These are phyloP conservation scores for Hypericum androsaemum DNA, from an alignment of 345 rosid species.

Conservation along the genomic window DNA sequence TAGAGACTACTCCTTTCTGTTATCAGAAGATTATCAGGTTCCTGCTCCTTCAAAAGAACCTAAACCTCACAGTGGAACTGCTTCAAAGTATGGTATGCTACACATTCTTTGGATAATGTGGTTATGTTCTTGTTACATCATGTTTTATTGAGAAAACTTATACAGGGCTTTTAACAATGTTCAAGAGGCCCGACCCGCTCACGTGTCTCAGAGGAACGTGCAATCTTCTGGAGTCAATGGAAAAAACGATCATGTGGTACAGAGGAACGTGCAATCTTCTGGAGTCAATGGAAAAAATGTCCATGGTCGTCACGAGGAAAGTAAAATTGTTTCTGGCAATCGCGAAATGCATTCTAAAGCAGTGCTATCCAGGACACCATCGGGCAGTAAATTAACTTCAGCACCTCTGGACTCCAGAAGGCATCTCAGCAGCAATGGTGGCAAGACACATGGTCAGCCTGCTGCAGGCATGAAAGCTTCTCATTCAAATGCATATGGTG, in stretches of 20 bases:
- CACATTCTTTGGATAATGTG: conserved; percentile 17
- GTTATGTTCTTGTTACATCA: conserved; percentile 29
- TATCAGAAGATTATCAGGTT: conserved; percentile 59
- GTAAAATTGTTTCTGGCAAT: conserved; percentile 29
- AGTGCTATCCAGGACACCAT: conserved; percentile 29
- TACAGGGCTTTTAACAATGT: conserved; percentile 61
- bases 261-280: conserved; percentile 34
- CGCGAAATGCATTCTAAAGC: conserved; percentile 32
- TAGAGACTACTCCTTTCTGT: conserved; percentile 84
- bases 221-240: conserved; percentile 34
- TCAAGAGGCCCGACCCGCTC: conserved; percentile 64
- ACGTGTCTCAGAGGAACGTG: conserved; percentile 37
- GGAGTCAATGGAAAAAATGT: conserved; percentile 35
- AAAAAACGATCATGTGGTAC: conserved; percentile 32
- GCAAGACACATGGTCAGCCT: conserved; percentile 52
- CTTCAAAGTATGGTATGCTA: conserved; percentile 51
- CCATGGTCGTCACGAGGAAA: conserved; percentile 38
- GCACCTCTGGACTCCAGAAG: conserved; percentile 32
- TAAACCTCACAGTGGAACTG: conserved; percentile 26
- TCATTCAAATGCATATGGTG: conserved; percentile 26
- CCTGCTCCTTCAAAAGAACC: conserved; percentile 55
- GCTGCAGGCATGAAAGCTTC: conserved; percentile 32
- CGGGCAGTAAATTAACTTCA: conserved; percentile 24
- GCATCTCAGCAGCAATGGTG: conserved; percentile 38
- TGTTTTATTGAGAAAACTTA: conserved; percentile 53